Evolutionary conservation across 192 early-diverging fungal genomes (phyloP), one percentile per base, ranked within the genome.

Genomic region (Allomyces javanicus): DNA sequence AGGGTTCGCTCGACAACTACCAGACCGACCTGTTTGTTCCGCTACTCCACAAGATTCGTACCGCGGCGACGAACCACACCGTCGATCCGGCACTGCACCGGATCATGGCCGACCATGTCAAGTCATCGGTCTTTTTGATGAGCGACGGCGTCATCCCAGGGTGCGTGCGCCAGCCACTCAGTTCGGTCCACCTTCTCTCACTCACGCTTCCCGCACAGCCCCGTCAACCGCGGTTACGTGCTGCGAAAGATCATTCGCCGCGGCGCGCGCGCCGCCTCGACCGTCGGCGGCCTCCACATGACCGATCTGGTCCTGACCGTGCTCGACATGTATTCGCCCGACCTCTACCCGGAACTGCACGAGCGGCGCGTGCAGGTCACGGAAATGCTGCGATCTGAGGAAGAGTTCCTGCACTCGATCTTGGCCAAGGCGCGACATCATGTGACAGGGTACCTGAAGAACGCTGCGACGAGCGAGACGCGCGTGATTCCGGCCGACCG

Each of bases 161-260:
- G 76, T 80, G 71, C 12, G 45, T 40, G 33, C 0, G 7, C 4
- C 7, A 7, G 24, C 43, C 17, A 17, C 58, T 66, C 27, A 66
- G 4, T 22, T 65, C 12, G 23, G 4, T 64, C 6, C 3, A 10
- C 17, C 26, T 69, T 1, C 10, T 44, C 24, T 0, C 19, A 3
- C 33, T 68, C 67, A 44, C 40, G 63, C 44, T 19, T 11, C 9
- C 63, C 50, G 27, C 40, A 40, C 14, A 79, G 77, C 22, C 81
- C 81, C 62, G 71, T 75, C 7, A 77, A 78, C 25, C 70, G 81
- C 21, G 81, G 81, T 0, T 83, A 83, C 71, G 81, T 84, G 4
- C 74, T 84, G 62, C 70, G 82, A 43, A 74, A 79, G 64, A 81
- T 84, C 44, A 80, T 84, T 27, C 73, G 82, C 11, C 75, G 82